Evolutionary conservation across 139 green algal species (phyloP).

Genomic region (Limnomonas spitsbergensis): DNA sequence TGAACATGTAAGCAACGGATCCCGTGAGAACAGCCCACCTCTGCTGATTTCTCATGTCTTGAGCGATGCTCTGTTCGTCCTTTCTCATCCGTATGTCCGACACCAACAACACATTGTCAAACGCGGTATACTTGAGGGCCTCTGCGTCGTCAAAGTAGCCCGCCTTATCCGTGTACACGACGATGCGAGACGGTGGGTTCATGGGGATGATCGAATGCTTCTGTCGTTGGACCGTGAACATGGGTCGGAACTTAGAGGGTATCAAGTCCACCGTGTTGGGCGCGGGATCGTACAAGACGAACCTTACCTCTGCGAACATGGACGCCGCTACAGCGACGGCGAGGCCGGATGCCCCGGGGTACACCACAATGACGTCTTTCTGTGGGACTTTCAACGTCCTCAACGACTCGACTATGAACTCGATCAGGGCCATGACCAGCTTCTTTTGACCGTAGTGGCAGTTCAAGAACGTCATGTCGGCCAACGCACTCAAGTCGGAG

Average conservation of each 20-base stretch:
- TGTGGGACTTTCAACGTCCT: background rate
- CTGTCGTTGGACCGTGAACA: background rate
- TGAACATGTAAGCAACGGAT: background rate
- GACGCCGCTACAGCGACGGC: background rate
- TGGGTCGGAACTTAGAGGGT: background rate
- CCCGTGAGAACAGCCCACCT: background rate
- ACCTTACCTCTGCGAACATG: background rate
- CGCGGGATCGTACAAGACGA: background rate
- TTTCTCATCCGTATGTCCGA: background rate
- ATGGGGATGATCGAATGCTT: background rate
- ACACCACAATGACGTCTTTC: background rate
- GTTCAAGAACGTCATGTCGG: too few relatives aligned
- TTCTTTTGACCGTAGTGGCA: background rate
- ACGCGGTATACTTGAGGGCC: background rate
- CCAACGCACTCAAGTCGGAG: too few relatives aligned
- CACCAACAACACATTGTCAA: background rate
- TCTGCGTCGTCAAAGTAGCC: background rate
- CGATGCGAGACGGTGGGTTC: conserved; percentile 1
- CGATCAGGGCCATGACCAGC: background rate
- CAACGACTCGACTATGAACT: too few relatives aligned
- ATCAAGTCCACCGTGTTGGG: background rate
- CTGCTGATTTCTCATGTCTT: background rate
- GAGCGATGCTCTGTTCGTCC: background rate
- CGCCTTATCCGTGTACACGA: background rate
- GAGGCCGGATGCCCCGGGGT: background rate